Evolutionary conservation across 2,329 filamentous ascomycete species (phyloP), one percentile per base, ranked within the genome.

Genomic region (Pseudogymnoascus sp.): DNA sequence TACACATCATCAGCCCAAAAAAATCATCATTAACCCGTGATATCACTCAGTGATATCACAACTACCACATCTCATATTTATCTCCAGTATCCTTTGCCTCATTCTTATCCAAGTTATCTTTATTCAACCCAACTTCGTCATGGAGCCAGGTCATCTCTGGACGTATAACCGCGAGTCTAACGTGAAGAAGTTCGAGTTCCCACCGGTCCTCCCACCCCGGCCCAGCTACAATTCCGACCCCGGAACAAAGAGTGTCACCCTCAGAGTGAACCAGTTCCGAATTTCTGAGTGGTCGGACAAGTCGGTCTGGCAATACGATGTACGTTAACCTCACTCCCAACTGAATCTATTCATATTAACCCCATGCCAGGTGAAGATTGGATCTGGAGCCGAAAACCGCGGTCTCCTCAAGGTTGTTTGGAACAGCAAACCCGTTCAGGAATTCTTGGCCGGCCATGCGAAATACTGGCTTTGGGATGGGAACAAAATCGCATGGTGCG

Each of bases 281-380:
- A 87, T 97, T 62, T 75, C 73, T 0, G 75, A 78, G 8, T 84
- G 87, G 63, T 86, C 86, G 0, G 79, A 74, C 1, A 82, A 79
- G 11, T 82, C 84, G 0, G 84, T 97, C 21, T 87, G 87, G 66
- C 93, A 97, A 72, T 97, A 93, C 69, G 91, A 96, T 77, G 90
- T 93, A 77, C 82, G 89, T 82, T 60, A 40, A 61, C 34, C 50
- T 16, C 63, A 61, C 59, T 28, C 8, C 23, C n/a, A 11, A 50
- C 25, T 50, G 65, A 56, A 50, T 5, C 16, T 21, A 42, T 63
- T 11, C 31, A 12, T 44, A 59, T 38, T 68, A 50, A 68, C 60
- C 12, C 21, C 21, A 25, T 14, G n/a, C 31, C 60, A 91, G 89
- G 78, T 96, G 25, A 72, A 81, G 3, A 81, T 93, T 46, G 84